phyloP scores from a whole-genome alignment of 768 basidiomycete genomes.

The Kwoniella pini region DNA sequence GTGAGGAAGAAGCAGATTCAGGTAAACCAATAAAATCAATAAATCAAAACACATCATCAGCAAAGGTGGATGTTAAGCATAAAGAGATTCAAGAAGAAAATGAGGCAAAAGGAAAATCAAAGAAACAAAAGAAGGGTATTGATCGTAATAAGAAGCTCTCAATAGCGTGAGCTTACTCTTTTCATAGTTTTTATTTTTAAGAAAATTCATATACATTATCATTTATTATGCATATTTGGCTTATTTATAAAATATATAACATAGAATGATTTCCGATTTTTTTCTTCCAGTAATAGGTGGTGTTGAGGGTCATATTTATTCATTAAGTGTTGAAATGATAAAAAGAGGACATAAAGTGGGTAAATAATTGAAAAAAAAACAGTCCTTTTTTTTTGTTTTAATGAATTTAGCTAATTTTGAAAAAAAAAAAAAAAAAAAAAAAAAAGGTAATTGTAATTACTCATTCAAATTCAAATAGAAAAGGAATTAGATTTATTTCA shows the following conservation, averaged over 20 bases:
- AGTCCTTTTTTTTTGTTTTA: no score
- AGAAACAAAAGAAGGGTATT: neutral
- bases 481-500: slow-evolving; percentile 84
- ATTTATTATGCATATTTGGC: slow-evolving; percentile 14
- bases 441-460: slow-evolving; percentile 90
- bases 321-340: slow-evolving; percentile 80
- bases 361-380: neutral
- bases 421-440: no score
- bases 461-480: slow-evolving; percentile 81
- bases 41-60: neutral
- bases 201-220: slow-evolving; percentile 9
- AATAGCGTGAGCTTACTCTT: slow-evolving; percentile 45
- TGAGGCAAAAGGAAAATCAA: neutral
- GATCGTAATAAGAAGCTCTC: slow-evolving; percentile 22
- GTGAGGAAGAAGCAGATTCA: slow-evolving; percentile 17
- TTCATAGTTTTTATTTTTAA: neutral
- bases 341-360: slow-evolving; percentile 78
- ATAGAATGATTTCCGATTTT: slow-evolving; percentile 94
- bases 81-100: neutral
- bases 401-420: no score
- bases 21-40: slow-evolving; percentile 8
- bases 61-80: neutral
- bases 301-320: slow-evolving; percentile 95
- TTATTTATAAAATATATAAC: no score
- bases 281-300: slow-evolving; percentile 93